Conservation (phyloP, 208 protist species). For the Angomonas deanei region DNA sequence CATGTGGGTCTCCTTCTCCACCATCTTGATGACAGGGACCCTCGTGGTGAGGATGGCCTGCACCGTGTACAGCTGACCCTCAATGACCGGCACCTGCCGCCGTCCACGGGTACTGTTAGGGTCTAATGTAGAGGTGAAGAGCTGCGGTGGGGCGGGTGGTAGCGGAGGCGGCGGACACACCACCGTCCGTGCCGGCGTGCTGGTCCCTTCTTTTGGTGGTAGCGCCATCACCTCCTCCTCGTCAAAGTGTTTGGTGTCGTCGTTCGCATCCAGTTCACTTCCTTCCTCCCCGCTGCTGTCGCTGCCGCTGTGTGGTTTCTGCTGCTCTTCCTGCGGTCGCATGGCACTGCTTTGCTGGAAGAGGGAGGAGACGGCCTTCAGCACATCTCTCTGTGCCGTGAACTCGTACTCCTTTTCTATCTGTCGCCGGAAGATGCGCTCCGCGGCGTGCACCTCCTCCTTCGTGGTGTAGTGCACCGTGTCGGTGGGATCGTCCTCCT, state of each 20-base stretch:
- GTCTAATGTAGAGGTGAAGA: no score
- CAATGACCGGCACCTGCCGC: conserved; percentile 42
- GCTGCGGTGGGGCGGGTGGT: neutral
- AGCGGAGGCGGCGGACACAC: neutral
- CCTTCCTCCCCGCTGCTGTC: conserved; percentile 2
- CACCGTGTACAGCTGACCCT: conserved; percentile 58
- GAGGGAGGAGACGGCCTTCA: conserved; percentile 2
- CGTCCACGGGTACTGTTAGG: conserved; percentile 1
- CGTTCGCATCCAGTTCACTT: neutral
- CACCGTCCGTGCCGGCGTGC: neutral
- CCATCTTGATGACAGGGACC: conserved; percentile 83
- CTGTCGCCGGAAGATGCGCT: conserved; percentile 67
- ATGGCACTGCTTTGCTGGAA: no score
- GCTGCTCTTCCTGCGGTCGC: neutral
- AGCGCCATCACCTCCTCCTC: neutral
- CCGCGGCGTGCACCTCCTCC: conserved; percentile 53
- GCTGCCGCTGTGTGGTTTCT: conserved; percentile 2
- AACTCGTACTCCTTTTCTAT: conserved; percentile 81
- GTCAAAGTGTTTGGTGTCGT: neutral
- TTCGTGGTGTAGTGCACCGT: conserved; percentile 40
- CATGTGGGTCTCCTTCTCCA: conserved; percentile 48
- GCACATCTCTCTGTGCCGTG: conserved; percentile 29
- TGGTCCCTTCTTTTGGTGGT: no score
- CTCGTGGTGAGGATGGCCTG: conserved; percentile 75
- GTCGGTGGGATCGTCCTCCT: neutral